Base-by-base conservation (phyloP, 176 grass and related monocot genomes). In the Guadua angustifolia region DNA sequence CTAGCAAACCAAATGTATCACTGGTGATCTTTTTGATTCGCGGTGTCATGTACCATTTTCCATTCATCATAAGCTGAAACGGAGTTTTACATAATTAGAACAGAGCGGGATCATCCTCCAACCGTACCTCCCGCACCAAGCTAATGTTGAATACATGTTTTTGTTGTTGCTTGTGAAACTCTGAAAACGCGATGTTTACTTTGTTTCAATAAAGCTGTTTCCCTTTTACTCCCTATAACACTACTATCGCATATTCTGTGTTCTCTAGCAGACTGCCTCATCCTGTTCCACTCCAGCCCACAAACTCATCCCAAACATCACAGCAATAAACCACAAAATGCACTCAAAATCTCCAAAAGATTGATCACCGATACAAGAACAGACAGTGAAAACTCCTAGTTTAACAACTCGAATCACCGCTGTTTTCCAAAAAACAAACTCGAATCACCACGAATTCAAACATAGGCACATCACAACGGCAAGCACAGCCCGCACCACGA, bases 161-260 rank as follows among this genome's bases (percentile, higher is more conserved):
- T 12, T 9, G 18, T 22, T 74, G 45, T 74, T 56, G 13, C 71
- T 53, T 33, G 12, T 17, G 46, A 79, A 59, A 52, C 9, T 64
- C 5, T 24, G 21, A 47, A 18, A 56, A 66, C 4, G 22, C 7
- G 19, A 13, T 39, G 64, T 45, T 21, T 44, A 43, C 66, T 71
- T 7, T 14, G n/a, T 80, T 75, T 52, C 22, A 76, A 68, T 35
- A 81, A 89, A 85, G 88, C 11, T 1, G 46, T 19, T 62, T 26
- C 35, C 35, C 88, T 89, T 85, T 89, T 71, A 73, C 75, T 3
- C 1, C 4, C 60, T 49, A 68, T 74, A 44, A 43, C 63, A 59
- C 11, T 18, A 6, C 13, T 21, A 33, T n/a, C 62, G 5, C 82
- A 36, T 45, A 55, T 12, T 61, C 1, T 36, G 62, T 36, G 62